Evolutionary conservation across 768 basidiomycete species (phyloP), one percentile per base, ranked within the genome.

Genomic region (Serendipita sp.): DNA sequence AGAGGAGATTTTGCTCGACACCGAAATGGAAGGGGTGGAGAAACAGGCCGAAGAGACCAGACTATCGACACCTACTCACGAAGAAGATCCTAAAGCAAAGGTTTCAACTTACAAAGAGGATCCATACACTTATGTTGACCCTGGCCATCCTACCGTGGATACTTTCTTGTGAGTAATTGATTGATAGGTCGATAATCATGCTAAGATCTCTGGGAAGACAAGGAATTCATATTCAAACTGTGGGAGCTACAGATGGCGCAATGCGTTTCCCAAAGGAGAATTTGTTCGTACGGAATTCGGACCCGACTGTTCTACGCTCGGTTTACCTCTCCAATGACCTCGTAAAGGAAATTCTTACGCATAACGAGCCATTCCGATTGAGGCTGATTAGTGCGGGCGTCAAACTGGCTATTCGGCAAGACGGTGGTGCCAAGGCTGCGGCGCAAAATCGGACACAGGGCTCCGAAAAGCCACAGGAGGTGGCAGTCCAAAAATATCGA

Each of bases 371-470:
- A 72, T 80, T 81, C 33, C 84, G 86, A 31, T 79, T 97, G 64
- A 84, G 96, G 1, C 82, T 99, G 62, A 85, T 93, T 69, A 84
- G 88, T 13, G 87, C 89, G n/a, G 96, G 96, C 18, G 92, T 93
- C 44, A 95, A 96, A 73, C 84, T 92, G 11, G 88, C 98, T 73
- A 82, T 84, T 3, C 88, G 91, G 70, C 94, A 98, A 72, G 94
- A 95, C 66, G 82, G 81, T 1, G 83, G 70, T 50, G 72, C 70
- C 69, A 72, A 18, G 69, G 67, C 15, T 72, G 74, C 73, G 71
- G 77, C 71, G 76, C 75, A 76, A 69, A 76, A 46, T 70, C 27
- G 4, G 31, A 37, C 40, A 10, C 11, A 15, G 11, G 31, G 37
- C 10, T 31, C 11, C 6, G 23, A 15, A 8, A 52, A 5, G 64